phyloP scores from a whole-genome alignment of 2,329 filamentous ascomycete species.

The Ophiostoma ulmi region DNA sequence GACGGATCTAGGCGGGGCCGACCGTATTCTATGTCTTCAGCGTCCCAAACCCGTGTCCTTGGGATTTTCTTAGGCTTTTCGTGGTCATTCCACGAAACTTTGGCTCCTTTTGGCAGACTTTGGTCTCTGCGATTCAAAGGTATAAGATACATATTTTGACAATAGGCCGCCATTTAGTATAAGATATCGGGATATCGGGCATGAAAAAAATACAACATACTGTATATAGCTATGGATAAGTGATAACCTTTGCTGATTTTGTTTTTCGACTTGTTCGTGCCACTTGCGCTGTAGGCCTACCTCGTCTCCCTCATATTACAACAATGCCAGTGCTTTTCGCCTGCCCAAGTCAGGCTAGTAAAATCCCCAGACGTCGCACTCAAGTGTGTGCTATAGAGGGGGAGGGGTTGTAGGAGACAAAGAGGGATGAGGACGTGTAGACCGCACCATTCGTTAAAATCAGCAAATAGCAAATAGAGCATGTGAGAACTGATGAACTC shows the following conservation, averaged over 20 bases:
- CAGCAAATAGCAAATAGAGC: neutral
- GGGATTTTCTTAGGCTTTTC: constrained; percentile 29
- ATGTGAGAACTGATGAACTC: neutral
- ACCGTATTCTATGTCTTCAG: constrained; percentile 26
- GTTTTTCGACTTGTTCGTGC: neutral
- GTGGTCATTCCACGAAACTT: neutral
- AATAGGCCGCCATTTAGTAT: neutral
- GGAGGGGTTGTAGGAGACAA: constrained; percentile 1
- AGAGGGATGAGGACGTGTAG: neutral
- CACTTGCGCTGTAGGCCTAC: neutral
- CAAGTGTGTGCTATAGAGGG: neutral
- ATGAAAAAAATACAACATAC: neutral
- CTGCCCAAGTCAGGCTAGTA: neutral
- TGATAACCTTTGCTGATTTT: neutral
- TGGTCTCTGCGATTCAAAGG: neutral
- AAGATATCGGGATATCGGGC: neutral
- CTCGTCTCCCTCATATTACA: neutral
- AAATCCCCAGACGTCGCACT: neutral
- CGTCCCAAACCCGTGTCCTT: constrained; percentile 35
- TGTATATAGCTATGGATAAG: neutral
- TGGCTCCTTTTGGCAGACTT: neutral
- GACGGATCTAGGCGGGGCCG: constrained; percentile 27
- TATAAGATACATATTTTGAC: neutral
- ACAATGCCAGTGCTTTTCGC: neutral
- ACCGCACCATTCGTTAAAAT: neutral